phyloP scores from a whole-genome alignment of 176 grass and related monocot species.

The Musa beccarii region DNA sequence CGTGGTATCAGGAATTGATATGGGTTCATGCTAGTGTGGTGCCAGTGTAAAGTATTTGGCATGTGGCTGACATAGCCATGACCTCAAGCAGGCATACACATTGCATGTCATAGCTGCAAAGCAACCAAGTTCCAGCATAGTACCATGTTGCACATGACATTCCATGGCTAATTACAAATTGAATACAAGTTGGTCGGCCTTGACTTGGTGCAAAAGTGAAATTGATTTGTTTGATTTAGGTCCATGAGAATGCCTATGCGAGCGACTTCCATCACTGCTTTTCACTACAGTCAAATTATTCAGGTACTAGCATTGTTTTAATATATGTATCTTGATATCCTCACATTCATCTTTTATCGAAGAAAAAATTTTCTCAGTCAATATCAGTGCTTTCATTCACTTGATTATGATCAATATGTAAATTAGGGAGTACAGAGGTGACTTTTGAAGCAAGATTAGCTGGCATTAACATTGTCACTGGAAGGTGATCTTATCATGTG shows the following conservation, averaged over 20 bases:
- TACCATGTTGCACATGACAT: not conserved
- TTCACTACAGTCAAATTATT: constrained; percentile 51
- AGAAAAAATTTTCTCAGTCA: not conserved
- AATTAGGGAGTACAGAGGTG: constrained; percentile 41
- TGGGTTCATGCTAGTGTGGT: too few species aligned
- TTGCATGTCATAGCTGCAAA: not conserved
- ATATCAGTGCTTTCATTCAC: not conserved
- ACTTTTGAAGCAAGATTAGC: constrained; percentile 49
- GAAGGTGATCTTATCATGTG: constrained; percentile 37
- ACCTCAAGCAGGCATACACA: not conserved
- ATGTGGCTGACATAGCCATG: not conserved
- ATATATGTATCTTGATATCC: not conserved
- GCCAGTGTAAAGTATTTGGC: not conserved
- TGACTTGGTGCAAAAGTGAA: not conserved
- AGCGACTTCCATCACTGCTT: constrained; percentile 97
- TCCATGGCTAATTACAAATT: not conserved
- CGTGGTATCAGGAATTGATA: too few species aligned
- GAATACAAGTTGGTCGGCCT: not conserved
- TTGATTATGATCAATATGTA: constrained; percentile 26
- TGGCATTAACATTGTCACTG: constrained; percentile 66
- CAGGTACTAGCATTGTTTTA: constrained; percentile 18
- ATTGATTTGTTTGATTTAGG: constrained; percentile 29
- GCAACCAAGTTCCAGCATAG: not conserved
- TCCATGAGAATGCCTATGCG: constrained; percentile 89
- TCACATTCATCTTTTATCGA: not conserved